These are phyloP conservation scores for Phytophthora hibernalis DNA, from an alignment of 352 stramenopile species.

Conservation along the genomic window DNA sequence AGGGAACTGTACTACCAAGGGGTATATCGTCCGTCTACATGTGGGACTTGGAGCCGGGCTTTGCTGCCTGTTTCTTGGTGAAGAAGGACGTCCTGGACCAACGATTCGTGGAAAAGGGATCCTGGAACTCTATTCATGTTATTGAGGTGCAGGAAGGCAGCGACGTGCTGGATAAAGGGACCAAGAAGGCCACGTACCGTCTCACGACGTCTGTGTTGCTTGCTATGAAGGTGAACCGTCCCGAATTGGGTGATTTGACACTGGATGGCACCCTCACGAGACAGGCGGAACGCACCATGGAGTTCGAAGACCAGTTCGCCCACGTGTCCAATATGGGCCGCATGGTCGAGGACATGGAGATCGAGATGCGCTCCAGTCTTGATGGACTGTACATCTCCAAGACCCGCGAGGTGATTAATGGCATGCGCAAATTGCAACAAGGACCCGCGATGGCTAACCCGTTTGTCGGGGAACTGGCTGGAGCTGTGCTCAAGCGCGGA, in stretches of 20 bases:
- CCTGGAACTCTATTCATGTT: slow-evolving; percentile 96
- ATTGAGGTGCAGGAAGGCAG: slow-evolving; percentile 88
- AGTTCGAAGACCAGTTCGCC: slow-evolving; percentile 77
- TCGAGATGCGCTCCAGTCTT: slow-evolving; percentile 92
- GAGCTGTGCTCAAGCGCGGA: slow-evolving; percentile 78
- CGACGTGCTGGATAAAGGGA: slow-evolving; percentile 34
- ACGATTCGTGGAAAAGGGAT: slow-evolving; percentile 82
- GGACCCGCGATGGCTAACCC: slow-evolving; percentile 58
- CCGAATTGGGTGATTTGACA: slow-evolving; percentile 82
- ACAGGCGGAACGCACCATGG: slow-evolving; percentile 79
- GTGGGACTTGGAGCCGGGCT: slow-evolving; percentile 95
- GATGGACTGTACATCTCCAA: slow-evolving; percentile 96
- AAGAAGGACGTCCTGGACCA: slow-evolving; percentile 92
- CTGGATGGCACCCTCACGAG: slow-evolving; percentile 92
- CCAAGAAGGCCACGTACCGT: slow-evolving; percentile 88
- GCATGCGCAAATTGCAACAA: slow-evolving; percentile 89
- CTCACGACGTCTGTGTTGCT: slow-evolving; percentile 94
- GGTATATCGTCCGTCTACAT: slow-evolving; percentile 95
- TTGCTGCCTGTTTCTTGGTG: slow-evolving; percentile 95
- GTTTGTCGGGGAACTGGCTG: slow-evolving; percentile 80
- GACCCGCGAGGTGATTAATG: slow-evolving; percentile 94
- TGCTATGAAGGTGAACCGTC: slow-evolving; percentile 89
- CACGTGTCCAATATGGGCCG: slow-evolving; percentile 96
- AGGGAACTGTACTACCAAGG: slow-evolving; percentile 96
- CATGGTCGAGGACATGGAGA: slow-evolving; percentile 97